These are phyloP conservation scores for Mallotus nudiflorus DNA, from an alignment of 345 rosid genomes.

Conservation along the genomic window DNA sequence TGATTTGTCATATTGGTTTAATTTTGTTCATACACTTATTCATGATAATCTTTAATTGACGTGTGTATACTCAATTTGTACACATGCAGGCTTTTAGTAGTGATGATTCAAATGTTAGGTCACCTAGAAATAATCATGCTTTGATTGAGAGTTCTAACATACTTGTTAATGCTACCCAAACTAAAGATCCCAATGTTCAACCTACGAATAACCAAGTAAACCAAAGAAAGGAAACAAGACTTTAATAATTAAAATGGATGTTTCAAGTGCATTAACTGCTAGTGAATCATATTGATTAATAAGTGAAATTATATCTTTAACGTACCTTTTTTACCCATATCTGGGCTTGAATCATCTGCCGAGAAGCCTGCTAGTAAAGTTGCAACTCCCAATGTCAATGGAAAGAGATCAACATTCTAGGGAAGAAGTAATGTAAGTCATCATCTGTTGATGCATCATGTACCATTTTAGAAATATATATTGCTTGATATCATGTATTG, in stretches of 20 bases:
- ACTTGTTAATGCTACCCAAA: conserved; percentile 39
- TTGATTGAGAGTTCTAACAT: conserved; percentile 45
- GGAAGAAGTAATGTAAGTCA: conserved; percentile 84
- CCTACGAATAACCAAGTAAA: conserved; percentile 53
- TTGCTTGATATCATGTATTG: conserved; percentile 11
- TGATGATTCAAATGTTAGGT: conserved; percentile 77
- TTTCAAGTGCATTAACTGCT: conserved; percentile 45
- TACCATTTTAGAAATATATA: not conserved
- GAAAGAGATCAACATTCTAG: conserved; percentile 82
- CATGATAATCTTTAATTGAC: conserved; percentile 9
- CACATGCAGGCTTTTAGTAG: conserved; percentile 73
- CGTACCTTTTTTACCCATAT: conserved; percentile 50
- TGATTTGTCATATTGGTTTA: too few relatives aligned
- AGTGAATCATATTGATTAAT: conserved; percentile 72
- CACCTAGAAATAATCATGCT: conserved; percentile 52
- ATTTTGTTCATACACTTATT: conserved; percentile 2
- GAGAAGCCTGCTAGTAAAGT: conserved; percentile 63
- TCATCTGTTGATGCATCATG: conserved; percentile 17
- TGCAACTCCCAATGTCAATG: conserved; percentile 54
- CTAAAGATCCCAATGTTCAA: conserved; percentile 46
- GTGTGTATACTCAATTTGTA: conserved; percentile 15
- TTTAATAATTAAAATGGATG: conserved; percentile 43
- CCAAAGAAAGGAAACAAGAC: conserved; percentile 53
- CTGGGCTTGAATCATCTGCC: conserved; percentile 59
- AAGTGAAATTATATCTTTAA: conserved; percentile 66